Evolutionary conservation across 768 basidiomycete genomes (phyloP), one percentile per base, ranked within the genome.

Genomic region (Mycena leptocephala): DNA sequence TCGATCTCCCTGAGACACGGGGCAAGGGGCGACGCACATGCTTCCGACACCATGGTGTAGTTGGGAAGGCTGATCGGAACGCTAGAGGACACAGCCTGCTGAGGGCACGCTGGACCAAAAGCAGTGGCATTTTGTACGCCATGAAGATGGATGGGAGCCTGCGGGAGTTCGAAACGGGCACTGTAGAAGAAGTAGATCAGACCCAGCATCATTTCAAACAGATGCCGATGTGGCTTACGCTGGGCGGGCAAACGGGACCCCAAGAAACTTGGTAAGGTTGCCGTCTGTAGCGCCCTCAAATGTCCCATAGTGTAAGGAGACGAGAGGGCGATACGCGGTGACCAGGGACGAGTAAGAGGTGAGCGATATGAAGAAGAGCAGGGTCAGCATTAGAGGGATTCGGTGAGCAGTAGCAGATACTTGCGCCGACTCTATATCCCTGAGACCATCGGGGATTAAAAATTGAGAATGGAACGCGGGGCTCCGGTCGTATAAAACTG

Each of bases 31-130:
- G 26, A 32, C 35, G 5, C 20, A 53, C 22, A 37, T 14, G 30
- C 66, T 20, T 39, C 51, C 11, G 55, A 56, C 14, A 37, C 37
- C 14, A 11, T 1, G 11, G 24, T 28, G 22, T 69, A 32, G 13
- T 39, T 37, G 22, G 16, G 9, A 14, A 53, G 6, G 5, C 51
- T 22, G 30, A 53, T 2, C 6, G 53, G 51, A 37, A 37, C 9
- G 20, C 26, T 33, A 24, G 48, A 20, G 48, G 48, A 67, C 33
- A 70, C 39, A 0, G 56, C 28, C 41, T 70, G 68, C 22, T 70
- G 68, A 5, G 68, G 68, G 28, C 68, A 70, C 6, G 68, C 56
- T 3, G 56, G 39, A 8, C 68, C 68, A 30, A 70, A 70, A 20
- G 35, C 26, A 3, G 68, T 70, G 10, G 68, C 68, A 14, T 70